Conservation (phyloP, 75 land plant genomes). For the Cunninghamia lanceolata region DNA sequence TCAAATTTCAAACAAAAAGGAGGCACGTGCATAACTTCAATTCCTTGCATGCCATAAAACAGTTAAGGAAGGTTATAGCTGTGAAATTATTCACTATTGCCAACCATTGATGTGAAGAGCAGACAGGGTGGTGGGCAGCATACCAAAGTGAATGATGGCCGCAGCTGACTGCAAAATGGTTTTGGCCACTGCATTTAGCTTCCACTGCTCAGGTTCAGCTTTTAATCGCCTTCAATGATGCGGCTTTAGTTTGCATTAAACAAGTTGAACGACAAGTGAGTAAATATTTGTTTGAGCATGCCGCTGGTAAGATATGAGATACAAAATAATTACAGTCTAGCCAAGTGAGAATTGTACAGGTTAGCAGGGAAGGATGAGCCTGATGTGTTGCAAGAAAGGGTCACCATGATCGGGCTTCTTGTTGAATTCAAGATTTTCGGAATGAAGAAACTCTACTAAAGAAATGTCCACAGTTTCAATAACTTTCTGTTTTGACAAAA, state of each 20-base stretch:
- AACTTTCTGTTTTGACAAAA: too few species aligned
- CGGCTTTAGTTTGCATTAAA: not conserved
- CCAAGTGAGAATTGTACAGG: constrained; percentile 83
- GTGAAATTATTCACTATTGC: too few species aligned
- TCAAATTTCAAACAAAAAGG: too few species aligned
- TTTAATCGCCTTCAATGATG: not conserved
- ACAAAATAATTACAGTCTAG: constrained; percentile 79
- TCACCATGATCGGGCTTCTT: constrained; percentile 93
- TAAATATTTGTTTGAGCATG: constrained; percentile 28
- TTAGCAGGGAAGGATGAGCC: constrained; percentile 86
- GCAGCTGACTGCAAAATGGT: not conserved
- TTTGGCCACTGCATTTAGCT: not conserved
- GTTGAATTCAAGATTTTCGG: constrained; percentile 11
- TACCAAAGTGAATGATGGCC: not conserved
- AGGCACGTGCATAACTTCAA: too few species aligned
- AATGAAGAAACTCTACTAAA: too few species aligned
- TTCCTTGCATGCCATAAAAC: too few species aligned
- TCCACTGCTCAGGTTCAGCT: too few species aligned
- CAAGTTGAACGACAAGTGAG: not conserved
- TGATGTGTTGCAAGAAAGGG: constrained; percentile 81
- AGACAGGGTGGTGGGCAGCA: too few species aligned
- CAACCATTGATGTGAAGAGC: too few species aligned
- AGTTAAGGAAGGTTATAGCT: too few species aligned
- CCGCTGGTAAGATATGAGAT: constrained; percentile 82
- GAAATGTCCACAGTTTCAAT: too few species aligned